Base-by-base conservation (phyloP, 2,329 filamentous ascomycete genomes). In the Trichoderma koningii region DNA sequence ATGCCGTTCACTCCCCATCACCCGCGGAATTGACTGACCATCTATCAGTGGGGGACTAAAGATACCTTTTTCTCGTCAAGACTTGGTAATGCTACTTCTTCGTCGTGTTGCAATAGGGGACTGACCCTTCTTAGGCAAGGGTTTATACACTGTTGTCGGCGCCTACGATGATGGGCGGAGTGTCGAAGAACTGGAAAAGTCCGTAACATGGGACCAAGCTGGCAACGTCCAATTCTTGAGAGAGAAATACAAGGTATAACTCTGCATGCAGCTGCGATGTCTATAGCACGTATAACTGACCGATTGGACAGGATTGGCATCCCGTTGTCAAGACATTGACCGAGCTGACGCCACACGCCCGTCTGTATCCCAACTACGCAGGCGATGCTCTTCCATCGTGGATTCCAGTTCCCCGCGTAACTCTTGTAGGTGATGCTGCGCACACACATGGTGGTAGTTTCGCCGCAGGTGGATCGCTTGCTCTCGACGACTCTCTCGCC, bases 141-240 rank as follows among this genome's bases (percentile, higher is more conserved):
- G 70, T n/a, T 73, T 79, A 17, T 82, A 78, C 61, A 80, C 79
- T 4, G 75, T 80, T 12, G 80, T 81, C 3, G 78, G 74, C 1
- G 76, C 77, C 6, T 73, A 76, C 45, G 77, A 80, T 50, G 75
- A 78, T 53, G 73, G 73, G 0, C 68, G 73, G 3, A 73, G 75
- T 6, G 48, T 74, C 1, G 73, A 75, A 34, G 71, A 73, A 1
- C 66, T 69, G 1, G 73, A 73, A 61, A 67, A 68, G 51, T 73
- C 71, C 4, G 67, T 77, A 9, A 66, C 68, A 3, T 81, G 79
- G 80, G 74, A 80, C 64, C 71, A 74, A 10, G 67, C 71, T 1
- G 78, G 77, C 41, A 72, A 76, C 41, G 72, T 80, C 2, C 64
- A 70, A 5, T 66, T 75, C 2, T 70, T 82, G 23, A 71, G 74